phyloP scores from a whole-genome alignment of 345 rosid species.

The Crucihimalaya himalaica region DNA sequence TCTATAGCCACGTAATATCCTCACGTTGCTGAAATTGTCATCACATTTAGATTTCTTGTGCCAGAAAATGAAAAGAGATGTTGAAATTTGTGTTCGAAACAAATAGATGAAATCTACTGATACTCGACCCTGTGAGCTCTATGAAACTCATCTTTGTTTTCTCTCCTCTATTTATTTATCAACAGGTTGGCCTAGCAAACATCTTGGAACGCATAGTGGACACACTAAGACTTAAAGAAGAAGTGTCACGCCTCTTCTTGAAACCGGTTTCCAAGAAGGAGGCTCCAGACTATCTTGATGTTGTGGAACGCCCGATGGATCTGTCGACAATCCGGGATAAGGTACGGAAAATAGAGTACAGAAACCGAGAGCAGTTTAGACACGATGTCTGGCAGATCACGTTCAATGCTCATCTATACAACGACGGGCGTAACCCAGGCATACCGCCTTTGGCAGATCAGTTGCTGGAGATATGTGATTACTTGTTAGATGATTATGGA shows the following conservation, averaged over 20 bases:
- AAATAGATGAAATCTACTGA: neutral
- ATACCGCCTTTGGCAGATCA: conserved; percentile 98
- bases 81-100: neutral
- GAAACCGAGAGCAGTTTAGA: conserved; percentile 65
- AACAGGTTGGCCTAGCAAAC: conserved; percentile 87
- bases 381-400: conserved; percentile 90
- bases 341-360: conserved; percentile 86
- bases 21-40: neutral
- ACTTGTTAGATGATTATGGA: conserved; percentile 53
- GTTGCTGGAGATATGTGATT: conserved; percentile 88
- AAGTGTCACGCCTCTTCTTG: conserved; percentile 79
- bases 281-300: conserved; percentile 80
- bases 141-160: neutral
- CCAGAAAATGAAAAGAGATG: neutral
- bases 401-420: conserved; percentile 77
- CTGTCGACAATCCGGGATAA: conserved; percentile 78
- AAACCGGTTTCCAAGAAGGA: conserved; percentile 90
- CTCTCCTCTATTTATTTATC: neutral
- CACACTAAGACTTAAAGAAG: conserved; percentile 55
- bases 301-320: conserved; percentile 80
- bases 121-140: neutral
- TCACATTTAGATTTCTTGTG: neutral
- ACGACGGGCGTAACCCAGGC: conserved; percentile 77
- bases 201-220: conserved; percentile 79
- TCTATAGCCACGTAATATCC: conserved; percentile 5